Percentiles rank a stretch among this genome's conserved stretches.
These are phyloP conservation scores for Carex arenaria DNA, from an alignment of 202 grass and related monocot genomes.

Conservation along the genomic window DNA sequence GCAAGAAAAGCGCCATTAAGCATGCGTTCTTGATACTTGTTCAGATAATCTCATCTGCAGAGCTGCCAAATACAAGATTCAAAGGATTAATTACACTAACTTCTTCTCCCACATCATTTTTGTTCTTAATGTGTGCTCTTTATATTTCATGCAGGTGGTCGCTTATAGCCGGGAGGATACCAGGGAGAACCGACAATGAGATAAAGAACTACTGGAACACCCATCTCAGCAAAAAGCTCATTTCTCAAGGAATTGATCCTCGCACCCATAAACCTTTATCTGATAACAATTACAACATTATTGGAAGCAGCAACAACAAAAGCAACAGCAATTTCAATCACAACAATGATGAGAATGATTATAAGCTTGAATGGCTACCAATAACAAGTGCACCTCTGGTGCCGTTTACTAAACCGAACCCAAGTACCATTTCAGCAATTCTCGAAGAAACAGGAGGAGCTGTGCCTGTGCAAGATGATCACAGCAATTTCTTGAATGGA, in stretches of 20 bases:
- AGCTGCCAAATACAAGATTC: background rate
- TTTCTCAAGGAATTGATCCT: constrained; percentile 68
- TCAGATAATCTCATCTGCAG: background rate
- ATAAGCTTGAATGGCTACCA: background rate
- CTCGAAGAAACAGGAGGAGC: background rate
- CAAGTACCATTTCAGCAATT: background rate
- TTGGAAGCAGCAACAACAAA: background rate
- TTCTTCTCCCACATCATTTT: background rate
- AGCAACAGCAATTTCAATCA: background rate
- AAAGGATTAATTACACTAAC: background rate
- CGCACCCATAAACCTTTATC: constrained; percentile 54
- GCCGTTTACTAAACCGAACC: background rate
- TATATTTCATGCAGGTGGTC: constrained; percentile 58
- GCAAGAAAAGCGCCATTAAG: background rate
- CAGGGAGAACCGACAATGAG: constrained; percentile 83
- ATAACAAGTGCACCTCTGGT: background rate
- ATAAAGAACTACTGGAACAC: constrained; percentile 95
- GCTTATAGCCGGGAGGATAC: constrained; percentile 70
- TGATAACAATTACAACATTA: background rate
- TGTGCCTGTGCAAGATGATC: background rate
- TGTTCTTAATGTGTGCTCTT: background rate
- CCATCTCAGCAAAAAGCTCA: constrained; percentile 83
- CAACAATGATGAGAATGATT: background rate
- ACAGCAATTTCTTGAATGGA: constrained; percentile 13
- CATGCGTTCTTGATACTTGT: background rate